These are phyloP conservation scores for Nyssa sinensis DNA, from an alignment of 148 eudicot species.

Conservation along the genomic window DNA sequence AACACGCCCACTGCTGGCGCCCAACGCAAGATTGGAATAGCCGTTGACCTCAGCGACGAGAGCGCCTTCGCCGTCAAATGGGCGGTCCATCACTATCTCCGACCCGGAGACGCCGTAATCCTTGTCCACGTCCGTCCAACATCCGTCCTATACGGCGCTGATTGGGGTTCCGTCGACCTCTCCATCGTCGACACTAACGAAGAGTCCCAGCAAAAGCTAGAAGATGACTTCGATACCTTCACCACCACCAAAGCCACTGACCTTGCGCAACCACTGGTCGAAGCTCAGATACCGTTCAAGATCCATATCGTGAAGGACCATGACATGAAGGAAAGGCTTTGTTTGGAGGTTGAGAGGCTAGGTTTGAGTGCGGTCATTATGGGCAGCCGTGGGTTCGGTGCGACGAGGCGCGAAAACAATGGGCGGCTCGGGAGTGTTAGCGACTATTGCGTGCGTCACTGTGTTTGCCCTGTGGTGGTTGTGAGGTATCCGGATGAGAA, in stretches of 20 bases:
- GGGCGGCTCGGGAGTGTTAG: slow-evolving; percentile 91
- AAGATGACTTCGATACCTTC: slow-evolving; percentile 77
- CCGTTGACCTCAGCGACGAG: slow-evolving; percentile 83
- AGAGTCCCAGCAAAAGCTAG: slow-evolving; percentile 60
- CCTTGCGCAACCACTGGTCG: slow-evolving; percentile 67
- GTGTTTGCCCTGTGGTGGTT: slow-evolving; percentile 91
- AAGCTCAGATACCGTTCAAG: slow-evolving; percentile 78
- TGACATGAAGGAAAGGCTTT: slow-evolving; percentile 85
- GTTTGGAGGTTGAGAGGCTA: slow-evolving; percentile 85
- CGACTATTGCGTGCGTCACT: slow-evolving; percentile 89
- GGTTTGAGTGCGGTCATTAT: slow-evolving; percentile 80
- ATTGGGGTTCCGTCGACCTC: slow-evolving; percentile 82
- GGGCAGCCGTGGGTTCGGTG: slow-evolving; percentile 97
- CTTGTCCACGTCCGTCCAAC: slow-evolving; percentile 79
- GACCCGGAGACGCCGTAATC: slow-evolving; percentile 85
- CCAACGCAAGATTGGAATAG: slow-evolving; percentile 75
- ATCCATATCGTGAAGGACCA: slow-evolving; percentile 92
- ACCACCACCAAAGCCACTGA: slow-evolving; percentile 68
- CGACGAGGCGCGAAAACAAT: slow-evolving; percentile 51
- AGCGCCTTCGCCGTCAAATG: slow-evolving; percentile 88
- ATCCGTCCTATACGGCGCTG: slow-evolving; percentile 85
- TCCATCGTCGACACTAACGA: slow-evolving; percentile 23
- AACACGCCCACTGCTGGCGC: slow-evolving; percentile 74
- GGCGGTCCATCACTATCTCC: slow-evolving; percentile 78
- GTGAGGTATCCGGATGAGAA: slow-evolving; percentile 88